A percentile compares a stretch with the other conserved stretches of the same genome.
These are phyloP conservation scores for Berberis thunbergii DNA, from an alignment of 164 flowering plant species.

Conservation along the genomic window DNA sequence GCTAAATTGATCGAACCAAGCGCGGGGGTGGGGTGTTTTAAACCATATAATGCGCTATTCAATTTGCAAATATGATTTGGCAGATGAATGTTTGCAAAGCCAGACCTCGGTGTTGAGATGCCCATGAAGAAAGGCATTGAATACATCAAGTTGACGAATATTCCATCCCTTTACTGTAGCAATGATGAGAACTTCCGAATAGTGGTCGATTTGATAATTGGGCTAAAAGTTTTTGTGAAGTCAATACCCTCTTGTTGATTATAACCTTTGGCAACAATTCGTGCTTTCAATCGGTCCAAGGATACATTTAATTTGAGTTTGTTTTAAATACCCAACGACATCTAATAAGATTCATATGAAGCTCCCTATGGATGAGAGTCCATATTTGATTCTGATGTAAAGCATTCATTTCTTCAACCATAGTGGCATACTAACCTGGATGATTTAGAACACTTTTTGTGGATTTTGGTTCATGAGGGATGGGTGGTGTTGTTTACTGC, in stretches of 20 bases:
- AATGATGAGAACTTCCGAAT: neutral
- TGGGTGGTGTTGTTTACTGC: neutral
- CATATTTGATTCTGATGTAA: neutral
- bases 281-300: neutral
- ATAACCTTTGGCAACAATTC: neutral
- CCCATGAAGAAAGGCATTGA: neutral
- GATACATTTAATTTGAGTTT: neutral
- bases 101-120: neutral
- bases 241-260: neutral
- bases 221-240: neutral
- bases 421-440: neutral
- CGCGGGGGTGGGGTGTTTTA: neutral
- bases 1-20: neutral
- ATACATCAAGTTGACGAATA: neutral
- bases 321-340: neutral
- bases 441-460: neutral
- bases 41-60: neutral
- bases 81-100: neutral
- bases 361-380: neutral
- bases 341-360: neutral
- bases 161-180: neutral
- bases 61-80: neutral
- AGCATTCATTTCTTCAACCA: neutral
- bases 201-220: neutral
- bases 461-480: neutral